Base-by-base conservation (phyloP, 2,329 filamentous ascomycete species). In the Lanzia echinophila region DNA sequence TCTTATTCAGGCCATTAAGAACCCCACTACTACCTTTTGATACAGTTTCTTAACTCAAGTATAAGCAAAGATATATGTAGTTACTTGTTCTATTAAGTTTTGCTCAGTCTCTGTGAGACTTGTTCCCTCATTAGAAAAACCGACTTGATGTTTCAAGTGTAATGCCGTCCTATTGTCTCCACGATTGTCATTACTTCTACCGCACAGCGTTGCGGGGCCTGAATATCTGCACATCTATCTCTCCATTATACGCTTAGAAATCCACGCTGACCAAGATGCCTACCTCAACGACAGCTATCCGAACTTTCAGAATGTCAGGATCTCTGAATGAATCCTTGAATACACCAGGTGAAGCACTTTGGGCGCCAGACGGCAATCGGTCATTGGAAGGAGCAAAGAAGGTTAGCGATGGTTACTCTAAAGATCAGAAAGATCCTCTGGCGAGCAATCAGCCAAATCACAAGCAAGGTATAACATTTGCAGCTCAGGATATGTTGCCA, bases 141-240 rank as follows among this genome's bases (percentile, higher is more conserved):
- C 42, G n/a, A 33, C 24, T 17, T 50, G 3, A 50, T 46, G n/a
- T 55, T 54, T 32, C 53, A 53, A 28, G 32, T 62, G 56, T 61
- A 58, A 95, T 95, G 88, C 87, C 87, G 76, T 72, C 79, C 65
- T 92, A 89, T 71, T 95, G 77, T 72, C 76, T 88, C 55, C 86
- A 94, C 78, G 87, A 95, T 72, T 95, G 88, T 67, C 89, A 95
- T 70, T 95, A 95, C 74, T 95, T 95, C 74, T 94, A 88, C 76
- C 88, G 88, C 77, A 95, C 86, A 71, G 87, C 88, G 68, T 75
- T 95, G 74, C 88, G 88, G 77, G 85, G 90, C 68, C 76, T 95
- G 64, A 92, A 87, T 68, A 84, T 95, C 65, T 81, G 83, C 73
- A 95, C 88, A 64, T 80, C 75, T 66, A 82, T 95, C 71, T 89